Conservation (phyloP, 805 yeast species). For the Teunomyces gatunensis region DNA sequence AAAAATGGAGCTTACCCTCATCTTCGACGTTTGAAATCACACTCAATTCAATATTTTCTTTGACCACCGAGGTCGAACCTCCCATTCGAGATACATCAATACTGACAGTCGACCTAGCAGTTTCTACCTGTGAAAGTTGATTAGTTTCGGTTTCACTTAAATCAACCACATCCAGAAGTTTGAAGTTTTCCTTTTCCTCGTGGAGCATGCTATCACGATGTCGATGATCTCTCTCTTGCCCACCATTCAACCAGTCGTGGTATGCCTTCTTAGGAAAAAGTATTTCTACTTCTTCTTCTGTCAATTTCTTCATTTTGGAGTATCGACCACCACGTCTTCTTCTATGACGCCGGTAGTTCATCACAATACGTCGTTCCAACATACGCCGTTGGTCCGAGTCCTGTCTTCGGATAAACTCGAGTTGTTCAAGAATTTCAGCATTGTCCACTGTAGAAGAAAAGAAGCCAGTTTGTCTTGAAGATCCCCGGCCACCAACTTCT, state of each 20-base stretch:
- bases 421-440: constrained; percentile 33
- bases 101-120: not conserved
- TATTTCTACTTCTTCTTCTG: constrained; percentile 57
- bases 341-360: constrained; percentile 19
- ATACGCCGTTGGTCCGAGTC: constrained; percentile 21
- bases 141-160: not conserved
- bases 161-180: not conserved
- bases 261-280: constrained; percentile 60
- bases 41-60: not conserved
- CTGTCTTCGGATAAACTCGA: constrained; percentile 33
- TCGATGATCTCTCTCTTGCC: constrained; percentile 49
- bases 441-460: not conserved
- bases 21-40: constrained; percentile 3
- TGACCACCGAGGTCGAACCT: not conserved
- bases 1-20: constrained; percentile 43
- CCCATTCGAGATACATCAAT: not conserved
- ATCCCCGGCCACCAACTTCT: not conserved
- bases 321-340: constrained; percentile 40
- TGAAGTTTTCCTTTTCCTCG: constrained; percentile 24
- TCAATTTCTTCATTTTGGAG: constrained; percentile 48
- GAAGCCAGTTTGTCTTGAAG: not conserved
- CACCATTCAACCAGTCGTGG: constrained; percentile 60
- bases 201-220: constrained; percentile 45
- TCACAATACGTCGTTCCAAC: not conserved
- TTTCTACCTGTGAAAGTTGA: not conserved